phyloP scores from a whole-genome alignment of 345 rosid species.

The Moricandia arvensis region DNA sequence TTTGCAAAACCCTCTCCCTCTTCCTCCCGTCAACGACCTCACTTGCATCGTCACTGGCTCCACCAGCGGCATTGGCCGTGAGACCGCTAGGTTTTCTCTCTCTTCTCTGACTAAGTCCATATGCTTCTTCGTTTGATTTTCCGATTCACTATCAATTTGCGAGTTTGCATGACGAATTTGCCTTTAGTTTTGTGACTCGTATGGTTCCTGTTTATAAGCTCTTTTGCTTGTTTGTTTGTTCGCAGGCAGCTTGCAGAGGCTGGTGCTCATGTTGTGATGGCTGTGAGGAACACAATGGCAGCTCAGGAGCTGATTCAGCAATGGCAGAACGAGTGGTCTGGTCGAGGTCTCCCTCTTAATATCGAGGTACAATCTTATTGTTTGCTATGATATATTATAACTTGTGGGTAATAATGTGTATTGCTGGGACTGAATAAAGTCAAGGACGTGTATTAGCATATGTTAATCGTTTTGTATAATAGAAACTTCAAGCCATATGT shows the following conservation, averaged over 20 bases:
- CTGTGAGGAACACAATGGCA: conserved; percentile 77
- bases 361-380: conserved; percentile 50
- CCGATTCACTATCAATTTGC: neutral
- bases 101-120: neutral
- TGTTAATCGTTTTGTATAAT: neutral
- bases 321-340: conserved; percentile 82
- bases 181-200: neutral
- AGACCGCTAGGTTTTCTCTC: conserved; percentile 62
- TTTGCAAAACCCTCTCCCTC: conserved; percentile 70
- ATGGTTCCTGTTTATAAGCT: neutral
- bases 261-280: conserved; percentile 98
- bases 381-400: neutral
- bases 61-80: conserved; percentile 95
- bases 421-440: neutral
- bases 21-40: conserved; percentile 74
- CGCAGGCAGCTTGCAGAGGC: conserved; percentile 89
- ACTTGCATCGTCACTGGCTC: conserved; percentile 94
- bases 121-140: conserved; percentile 19
- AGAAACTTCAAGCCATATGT: neutral
- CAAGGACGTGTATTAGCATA: neutral
- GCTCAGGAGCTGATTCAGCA: conserved; percentile 71
- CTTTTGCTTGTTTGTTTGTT: neutral
- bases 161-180: no score
- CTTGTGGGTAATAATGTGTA: neutral
- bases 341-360: conserved; percentile 70